Base-by-base conservation (phyloP, 257 asterid species). In the Rehmannia glutinosa region DNA sequence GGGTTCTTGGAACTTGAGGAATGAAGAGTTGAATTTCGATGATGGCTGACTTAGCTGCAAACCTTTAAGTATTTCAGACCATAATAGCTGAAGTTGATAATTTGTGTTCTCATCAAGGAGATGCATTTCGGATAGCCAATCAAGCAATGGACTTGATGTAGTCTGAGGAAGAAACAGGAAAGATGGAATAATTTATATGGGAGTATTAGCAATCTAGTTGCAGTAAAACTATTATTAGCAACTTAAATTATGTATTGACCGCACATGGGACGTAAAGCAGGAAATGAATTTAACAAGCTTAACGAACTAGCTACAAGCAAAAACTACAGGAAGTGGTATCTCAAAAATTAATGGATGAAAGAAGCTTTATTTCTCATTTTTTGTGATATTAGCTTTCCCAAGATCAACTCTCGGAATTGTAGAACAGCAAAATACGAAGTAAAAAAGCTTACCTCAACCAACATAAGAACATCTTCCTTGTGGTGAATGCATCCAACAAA, bases 111-210 rank as follows among this genome's bases (percentile, higher is more conserved):
- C 67, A 7, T 83, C 82, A 23, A 81, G 80, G 51, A 82, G 80
- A 52, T 83, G 84, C 73, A 47, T 72, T 66, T 72, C 76, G 38
- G 89, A 78, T 33, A 88, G 73, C 95, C 96, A 91, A 71, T 75
- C 76, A 46, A 88, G 89, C 72, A 91, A 66, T 21, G 96, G 76
- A 46, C 65, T 71, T 59, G 82, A 75, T 68, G 75, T 66, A 16
- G 56, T 52, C 96, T 89, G 88, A 39, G 68, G 51, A 50, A 65
- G 73, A 64, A 36, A 69, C 33, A 46, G 21, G 13, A 49, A 64
- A 23, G n/a, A n/a, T n/a, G n/a, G n/a, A n/a, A n/a, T n/a, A n/a
- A n/a, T n/a, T n/a, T n/a, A n/a, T n/a, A n/a, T n/a, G n/a, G n/a
- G n/a, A n/a, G n/a, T n/a, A n/a, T n/a, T n/a, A n/a, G n/a, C n/a